Evolutionary conservation across 2,329 filamentous ascomycete species (phyloP).

Genomic region (Fusarium sp.): DNA sequence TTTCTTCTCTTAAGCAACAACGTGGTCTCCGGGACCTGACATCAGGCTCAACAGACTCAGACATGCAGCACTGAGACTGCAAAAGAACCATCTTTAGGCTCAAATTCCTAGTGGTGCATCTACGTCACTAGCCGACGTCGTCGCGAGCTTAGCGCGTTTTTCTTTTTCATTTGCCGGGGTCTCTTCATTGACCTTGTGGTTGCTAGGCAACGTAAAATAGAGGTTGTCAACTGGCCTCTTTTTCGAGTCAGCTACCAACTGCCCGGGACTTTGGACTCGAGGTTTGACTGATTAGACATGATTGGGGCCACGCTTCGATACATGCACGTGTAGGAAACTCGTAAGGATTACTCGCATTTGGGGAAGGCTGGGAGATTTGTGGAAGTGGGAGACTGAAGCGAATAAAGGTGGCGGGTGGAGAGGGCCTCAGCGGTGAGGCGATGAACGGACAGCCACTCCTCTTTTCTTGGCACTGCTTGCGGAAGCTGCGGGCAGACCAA

Average conservation of each 20-base stretch:
- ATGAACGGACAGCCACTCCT: conserved; percentile 22
- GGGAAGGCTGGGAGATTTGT: conserved; percentile 18
- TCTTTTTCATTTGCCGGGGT: conserved; percentile 6
- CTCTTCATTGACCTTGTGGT: conserved; percentile 22
- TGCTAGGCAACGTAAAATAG: conserved; percentile 41
- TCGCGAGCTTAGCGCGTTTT: conserved; percentile 34
- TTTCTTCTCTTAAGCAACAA: neutral
- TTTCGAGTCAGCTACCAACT: conserved; percentile 25
- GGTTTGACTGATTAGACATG: neutral
- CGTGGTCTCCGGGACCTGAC: conserved; percentile 9
- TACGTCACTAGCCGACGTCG: conserved; percentile 49
- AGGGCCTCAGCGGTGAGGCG: conserved; percentile 39
- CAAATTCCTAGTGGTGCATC: conserved; percentile 21
- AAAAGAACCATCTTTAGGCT: conserved; percentile 8
- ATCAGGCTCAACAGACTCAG: conserved; percentile 26
- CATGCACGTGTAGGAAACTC: neutral
- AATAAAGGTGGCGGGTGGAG: conserved; percentile 25
- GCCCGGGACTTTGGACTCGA: neutral
- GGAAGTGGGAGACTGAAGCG: neutral
- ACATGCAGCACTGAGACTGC: conserved; percentile 22
- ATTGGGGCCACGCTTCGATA: conserved; percentile 43
- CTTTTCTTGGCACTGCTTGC: conserved; percentile 33
- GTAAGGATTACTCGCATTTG: conserved; percentile 10
- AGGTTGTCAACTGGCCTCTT: conserved; percentile 15
- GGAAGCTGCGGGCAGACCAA: conserved; percentile 31